These are phyloP conservation scores for Chiua virens DNA, from an alignment of 768 basidiomycete species.

Conservation along the genomic window DNA sequence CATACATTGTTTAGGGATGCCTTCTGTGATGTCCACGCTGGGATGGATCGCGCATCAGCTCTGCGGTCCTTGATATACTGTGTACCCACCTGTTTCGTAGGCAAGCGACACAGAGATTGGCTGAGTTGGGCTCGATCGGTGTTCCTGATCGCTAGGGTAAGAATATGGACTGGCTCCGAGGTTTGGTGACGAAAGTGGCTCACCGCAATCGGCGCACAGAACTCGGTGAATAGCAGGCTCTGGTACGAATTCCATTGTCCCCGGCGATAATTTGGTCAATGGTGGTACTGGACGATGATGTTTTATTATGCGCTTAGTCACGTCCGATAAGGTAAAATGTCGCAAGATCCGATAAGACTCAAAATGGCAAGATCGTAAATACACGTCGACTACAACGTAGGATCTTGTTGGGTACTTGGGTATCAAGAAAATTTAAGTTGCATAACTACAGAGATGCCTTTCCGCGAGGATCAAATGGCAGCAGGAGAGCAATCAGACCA, in stretches of 20 bases:
- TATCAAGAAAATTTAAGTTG: too few species aligned
- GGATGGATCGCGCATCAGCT: neutral
- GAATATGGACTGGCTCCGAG: neutral
- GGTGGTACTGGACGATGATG: too few species aligned
- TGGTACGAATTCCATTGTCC: slow-evolving; percentile 74
- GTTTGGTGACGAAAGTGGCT: slow-evolving; percentile 12
- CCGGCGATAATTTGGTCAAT: neutral
- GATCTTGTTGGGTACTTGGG: too few species aligned
- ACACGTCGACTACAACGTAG: too few species aligned
- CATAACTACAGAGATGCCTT: slow-evolving; percentile 57
- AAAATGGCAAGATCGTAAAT: too few species aligned
- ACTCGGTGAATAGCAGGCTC: slow-evolving; percentile 77
- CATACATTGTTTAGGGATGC: slow-evolving; percentile 91
- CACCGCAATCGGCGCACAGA: slow-evolving; percentile 88
- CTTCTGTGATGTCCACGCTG: slow-evolving; percentile 96
- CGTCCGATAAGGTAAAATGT: slow-evolving; percentile 15
- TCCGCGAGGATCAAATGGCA: slow-evolving; percentile 74
- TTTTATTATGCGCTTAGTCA: slow-evolving; percentile 17
- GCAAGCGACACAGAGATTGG: slow-evolving; percentile 88
- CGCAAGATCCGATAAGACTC: too few species aligned
- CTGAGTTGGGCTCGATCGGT: slow-evolving; percentile 88
- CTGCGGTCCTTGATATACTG: neutral
- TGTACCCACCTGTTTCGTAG: slow-evolving; percentile 76
- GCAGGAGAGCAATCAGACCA: slow-evolving; percentile 54
- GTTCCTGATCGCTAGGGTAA: slow-evolving; percentile 51